Percentiles rank a stretch among this genome's conserved stretches.
These are phyloP conservation scores for Russula sp. DNA, from an alignment of 768 basidiomycete species.

Conservation along the genomic window DNA sequence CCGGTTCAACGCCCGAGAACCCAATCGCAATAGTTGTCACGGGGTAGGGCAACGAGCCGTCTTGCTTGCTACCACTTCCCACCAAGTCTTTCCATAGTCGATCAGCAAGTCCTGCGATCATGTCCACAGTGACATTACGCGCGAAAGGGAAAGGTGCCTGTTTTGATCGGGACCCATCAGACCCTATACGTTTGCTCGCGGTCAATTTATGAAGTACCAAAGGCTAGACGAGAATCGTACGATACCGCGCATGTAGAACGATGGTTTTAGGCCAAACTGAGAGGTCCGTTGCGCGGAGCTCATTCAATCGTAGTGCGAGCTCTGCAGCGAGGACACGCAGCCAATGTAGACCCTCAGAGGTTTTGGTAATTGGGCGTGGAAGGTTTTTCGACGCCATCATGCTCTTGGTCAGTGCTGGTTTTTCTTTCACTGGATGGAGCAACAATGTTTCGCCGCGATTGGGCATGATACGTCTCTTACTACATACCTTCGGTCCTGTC, in stretches of 20 bases:
- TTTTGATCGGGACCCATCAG: constrained; percentile 38
- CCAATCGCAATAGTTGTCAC: constrained; percentile 65
- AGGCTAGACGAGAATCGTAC: constrained; percentile 29
- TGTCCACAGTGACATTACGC: constrained; percentile 63
- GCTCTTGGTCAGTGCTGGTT: constrained; percentile 71
- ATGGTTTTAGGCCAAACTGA: constrained; percentile 91
- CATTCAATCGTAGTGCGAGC: constrained; percentile 73
- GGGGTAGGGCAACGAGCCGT: constrained; percentile 41
- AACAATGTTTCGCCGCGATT: background rate
- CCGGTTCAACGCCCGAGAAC: constrained; percentile 69
- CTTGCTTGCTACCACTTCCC: constrained; percentile 32
- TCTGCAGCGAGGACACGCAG: constrained; percentile 88
- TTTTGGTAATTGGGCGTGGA: constrained; percentile 63
- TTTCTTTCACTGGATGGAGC: constrained; percentile 65
- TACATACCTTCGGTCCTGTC: constrained; percentile 76
- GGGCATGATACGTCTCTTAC: background rate
- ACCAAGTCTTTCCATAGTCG: constrained; percentile 84
- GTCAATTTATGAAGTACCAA: background rate
- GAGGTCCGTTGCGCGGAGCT: constrained; percentile 64
- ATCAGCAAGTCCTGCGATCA: constrained; percentile 66
- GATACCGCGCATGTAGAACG: constrained; percentile 69
- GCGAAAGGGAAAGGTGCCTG: constrained; percentile 86
- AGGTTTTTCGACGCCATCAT: constrained; percentile 98
- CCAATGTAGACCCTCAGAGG: constrained; percentile 82
- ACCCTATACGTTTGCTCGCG: background rate